These are phyloP conservation scores for Conringia planisiliqua DNA, from an alignment of 345 rosid species.

Conservation along the genomic window DNA sequence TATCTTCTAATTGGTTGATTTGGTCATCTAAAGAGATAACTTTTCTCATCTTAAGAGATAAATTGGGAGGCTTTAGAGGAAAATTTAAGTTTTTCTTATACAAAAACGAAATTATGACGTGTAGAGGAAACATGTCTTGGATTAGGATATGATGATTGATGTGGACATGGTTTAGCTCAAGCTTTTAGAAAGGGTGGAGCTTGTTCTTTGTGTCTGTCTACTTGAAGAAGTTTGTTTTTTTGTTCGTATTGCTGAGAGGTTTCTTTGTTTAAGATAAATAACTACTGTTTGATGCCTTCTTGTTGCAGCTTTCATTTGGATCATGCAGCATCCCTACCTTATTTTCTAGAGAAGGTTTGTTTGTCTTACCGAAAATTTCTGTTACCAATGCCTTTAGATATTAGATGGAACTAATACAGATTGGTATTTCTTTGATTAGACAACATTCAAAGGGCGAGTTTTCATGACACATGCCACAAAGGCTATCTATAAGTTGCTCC, in stretches of 20 bases:
- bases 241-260: neutral
- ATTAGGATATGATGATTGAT: neutral
- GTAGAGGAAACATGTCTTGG: neutral
- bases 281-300: neutral
- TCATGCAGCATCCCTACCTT: constrained; percentile 97
- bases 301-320: constrained; percentile 96
- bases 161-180: neutral
- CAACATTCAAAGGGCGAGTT: constrained; percentile 84
- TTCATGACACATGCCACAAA: constrained; percentile 99
- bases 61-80: neutral
- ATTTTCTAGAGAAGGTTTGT: constrained; percentile 88
- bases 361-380: neutral
- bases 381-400: neutral
- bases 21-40: no score
- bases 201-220: neutral
- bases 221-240: neutral
- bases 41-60: neutral
- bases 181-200: neutral
- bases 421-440: constrained; percentile 40
- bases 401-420: neutral
- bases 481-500: constrained; percentile 79
- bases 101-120: neutral
- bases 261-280: neutral
- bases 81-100: neutral
- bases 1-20: neutral